Base-by-base conservation (phyloP, 306 rosid genomes). In the Cucumis melo region DNA sequence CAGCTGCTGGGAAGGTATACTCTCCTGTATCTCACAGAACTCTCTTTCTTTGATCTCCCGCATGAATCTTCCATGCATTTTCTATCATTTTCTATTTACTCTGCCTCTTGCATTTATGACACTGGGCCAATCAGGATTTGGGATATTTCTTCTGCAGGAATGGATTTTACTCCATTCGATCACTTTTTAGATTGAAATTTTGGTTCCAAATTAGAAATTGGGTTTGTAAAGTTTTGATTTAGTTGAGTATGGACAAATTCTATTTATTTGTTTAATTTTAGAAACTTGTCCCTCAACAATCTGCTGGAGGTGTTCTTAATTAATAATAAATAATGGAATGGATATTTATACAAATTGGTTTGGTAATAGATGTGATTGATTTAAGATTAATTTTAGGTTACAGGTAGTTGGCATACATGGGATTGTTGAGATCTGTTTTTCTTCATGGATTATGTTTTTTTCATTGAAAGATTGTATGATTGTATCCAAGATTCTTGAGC, bases 1-100 rank as follows among this genome's bases (percentile, higher is more conserved):
- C 98, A 16, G 57, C 81, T 48, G 78, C 92, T 74, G 98, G 96
- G 80, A 92, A 92, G 96, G 98, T 95, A 14, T 56, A 19, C 55
- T 74, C 36, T 42, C 56, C 48, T 48, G 57, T 57, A 36, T 42
- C 16, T 2, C 75, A 61, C 9, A n/a, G 36, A 51, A 48, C 14
- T 32, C 79, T 56, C 38, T 44, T 42, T 24, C 23, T 57, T 36
- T 74, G n/a, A 19, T 19, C 34, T 56, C 2, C 27, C 1, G 14
- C 14, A 15, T 1, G 29, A 21, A 38, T 27, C 38, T 19, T 59
- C 46, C 46, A 16, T 8, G n/a, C 36, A 56, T 8, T 23, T 36
- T 16, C 65, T 4, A n/a, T 63, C 32, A 3, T 38, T 36, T 63
- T 63, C 15, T 29, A 29, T 29, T 32, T 34, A 19, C 20, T 19